Evolutionary conservation across 495 filamentous ascomycete species (phyloP), one percentile per base, ranked within the genome.

Genomic region (Daldinia caldariorum): DNA sequence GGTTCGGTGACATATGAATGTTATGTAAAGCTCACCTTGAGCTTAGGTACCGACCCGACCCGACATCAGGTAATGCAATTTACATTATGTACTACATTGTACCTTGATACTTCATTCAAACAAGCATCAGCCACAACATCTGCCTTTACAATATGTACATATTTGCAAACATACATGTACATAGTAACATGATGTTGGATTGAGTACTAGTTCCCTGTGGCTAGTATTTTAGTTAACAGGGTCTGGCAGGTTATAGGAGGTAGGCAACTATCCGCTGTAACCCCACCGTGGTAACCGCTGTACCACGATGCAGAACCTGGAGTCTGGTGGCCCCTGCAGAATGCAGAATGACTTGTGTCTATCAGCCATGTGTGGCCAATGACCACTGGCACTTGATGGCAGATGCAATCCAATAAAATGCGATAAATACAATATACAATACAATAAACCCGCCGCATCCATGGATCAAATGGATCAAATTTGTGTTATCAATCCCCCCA

Each of bases 291-390:
- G 22, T 47, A 55, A 61, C 47, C 14, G 18, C 43, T 47, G 49
- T 51, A 51, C 50, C 26, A 41, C 18, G 56, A 43, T 57, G 57
- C 61, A 66, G 29, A 32, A 64, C 45, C 59, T 61, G 54, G 51
- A 31, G 71, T 63, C 66, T 69, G 67, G 45, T 74, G 71, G 61
- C 41, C 53, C 63, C 71, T 66, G 71, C 60, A 67, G 66, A 58
- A 74, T 66, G 71, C 60, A 67, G 66, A 58, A 74, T 74, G 71
- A 74, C 71, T 67, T 56, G 67, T 62, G 32, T 62, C 59, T 69
- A 20, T 31, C n/a, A 47, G 18, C 14, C 6, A 18, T 63, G 58
- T 53, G 54, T 66, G 43, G 9, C 43, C 56, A 67, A 41, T 63
- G 62, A 68, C 32, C 66, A 64, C 61, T 66, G 34, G 45, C 66